Evolutionary conservation across 2,329 filamentous ascomycete species (phyloP), one percentile per base, ranked within the genome.

Genomic region (Aspergillus intermedius): DNA sequence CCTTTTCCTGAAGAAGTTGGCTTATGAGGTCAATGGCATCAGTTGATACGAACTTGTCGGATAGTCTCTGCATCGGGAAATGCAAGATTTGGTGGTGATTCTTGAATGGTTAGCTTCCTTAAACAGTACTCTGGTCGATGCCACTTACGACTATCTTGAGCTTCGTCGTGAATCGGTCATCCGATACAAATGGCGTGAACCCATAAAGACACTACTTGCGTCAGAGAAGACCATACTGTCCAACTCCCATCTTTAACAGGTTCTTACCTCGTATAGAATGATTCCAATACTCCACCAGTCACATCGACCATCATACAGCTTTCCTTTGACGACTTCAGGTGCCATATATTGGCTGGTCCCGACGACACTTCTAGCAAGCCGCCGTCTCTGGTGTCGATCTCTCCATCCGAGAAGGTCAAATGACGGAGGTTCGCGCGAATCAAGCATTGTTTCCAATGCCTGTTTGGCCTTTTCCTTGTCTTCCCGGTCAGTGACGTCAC

Each of bases 291-390:
- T 96, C 91, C 88, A 97, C 89, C 81, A 97, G 70, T 97, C 91
- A 70, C 91, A 97, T 62, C 91, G 80, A 25, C 88, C 91, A 69
- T 97, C 93, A 66, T 97, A 97, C 34, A 78, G 73, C 44, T 89
- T 80, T 23, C 91, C 88, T 55, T 80, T 76, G 49, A 96, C 84
- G 15, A 97, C 88, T 72, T 97, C 93, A 2, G 91, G 91, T 0
- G 93, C 91, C 93, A 96, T 97, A 73, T 97, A 97, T 64, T 96
- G 91, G 65, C 90, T 95, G 2, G 93, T 97, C 2, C 91, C 91
- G 9, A 97, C 91, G 1, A 95, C 83, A 42, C 90, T 95, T 57
- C 84, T 81, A 1, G 91, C 91, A 30, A 88, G 78, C 30, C 80
- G 80, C 35, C 89, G 82, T 56, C 83, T 85, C 22, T 86, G 80